A percentile compares a stretch with the other conserved stretches of the same genome.
Conservation (phyloP, 2,329 filamentous ascomycete genomes). For the Ophiosphaerella narmari region DNA sequence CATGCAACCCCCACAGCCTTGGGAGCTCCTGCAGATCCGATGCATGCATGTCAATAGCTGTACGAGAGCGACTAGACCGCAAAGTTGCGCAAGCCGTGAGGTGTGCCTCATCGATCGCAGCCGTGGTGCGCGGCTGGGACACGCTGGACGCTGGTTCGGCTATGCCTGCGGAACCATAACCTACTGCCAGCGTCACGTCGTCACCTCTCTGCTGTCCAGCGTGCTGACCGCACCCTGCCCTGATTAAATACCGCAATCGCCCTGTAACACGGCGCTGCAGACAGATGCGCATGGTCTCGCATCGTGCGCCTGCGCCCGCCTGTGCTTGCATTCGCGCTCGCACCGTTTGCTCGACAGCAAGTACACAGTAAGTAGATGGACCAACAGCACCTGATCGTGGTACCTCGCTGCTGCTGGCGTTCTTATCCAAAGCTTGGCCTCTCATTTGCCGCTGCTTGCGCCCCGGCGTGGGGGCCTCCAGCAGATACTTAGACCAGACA, state of each 20-base stretch:
- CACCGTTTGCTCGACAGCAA: neutral
- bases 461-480: conserved; percentile 13
- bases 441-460: conserved; percentile 19
- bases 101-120: too few species aligned
- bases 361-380: too few species aligned
- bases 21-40: conserved; percentile 1
- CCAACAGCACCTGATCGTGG: too few species aligned
- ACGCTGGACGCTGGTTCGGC: too few species aligned
- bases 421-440: conserved; percentile 13
- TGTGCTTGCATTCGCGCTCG: neutral
- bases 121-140: too few species aligned
- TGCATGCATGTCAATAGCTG: neutral
- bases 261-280: neutral
- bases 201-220: neutral
- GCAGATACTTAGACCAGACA: too few species aligned
- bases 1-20: conserved; percentile 7
- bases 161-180: neutral
- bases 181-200: neutral
- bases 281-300: neutral
- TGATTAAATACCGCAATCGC: conserved; percentile 25
- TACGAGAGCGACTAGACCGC: neutral
- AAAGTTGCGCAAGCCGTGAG: neutral
- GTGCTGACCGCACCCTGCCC: conserved; percentile 5
- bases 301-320: too few species aligned
- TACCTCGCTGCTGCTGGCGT: conserved; percentile 3